These are phyloP conservation scores for Aspergillus funiculosus DNA, from an alignment of 495 filamentous ascomycete species.

Conservation along the genomic window DNA sequence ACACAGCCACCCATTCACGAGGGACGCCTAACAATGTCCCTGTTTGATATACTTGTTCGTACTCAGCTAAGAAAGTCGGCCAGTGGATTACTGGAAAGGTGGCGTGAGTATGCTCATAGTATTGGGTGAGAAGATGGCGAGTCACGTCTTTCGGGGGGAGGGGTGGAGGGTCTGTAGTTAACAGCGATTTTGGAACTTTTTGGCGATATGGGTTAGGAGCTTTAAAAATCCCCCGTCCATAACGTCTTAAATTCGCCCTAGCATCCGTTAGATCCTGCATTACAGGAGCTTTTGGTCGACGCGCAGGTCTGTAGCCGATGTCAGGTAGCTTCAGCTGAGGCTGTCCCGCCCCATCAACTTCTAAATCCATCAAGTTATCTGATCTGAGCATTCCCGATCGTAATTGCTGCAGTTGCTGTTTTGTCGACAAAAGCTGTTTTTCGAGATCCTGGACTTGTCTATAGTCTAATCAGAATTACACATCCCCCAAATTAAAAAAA, in stretches of 20 bases:
- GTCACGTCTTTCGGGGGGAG: constrained; percentile 65
- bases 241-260: constrained; percentile 65
- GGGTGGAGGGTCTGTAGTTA: constrained; percentile 52
- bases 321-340: constrained; percentile 64
- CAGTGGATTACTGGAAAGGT: constrained; percentile 85
- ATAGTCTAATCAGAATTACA: constrained; percentile 18
- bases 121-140: constrained; percentile 72
- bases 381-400: constrained; percentile 45
- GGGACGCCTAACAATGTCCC: constrained; percentile 59
- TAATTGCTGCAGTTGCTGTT: constrained; percentile 65
- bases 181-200: constrained; percentile 42
- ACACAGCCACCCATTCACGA: constrained; percentile 70
- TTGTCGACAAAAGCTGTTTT: constrained; percentile 74
- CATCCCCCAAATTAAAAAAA: constrained; percentile 4
- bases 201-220: constrained; percentile 67
- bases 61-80: constrained; percentile 72
- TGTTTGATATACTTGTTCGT: constrained; percentile 68
- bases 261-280: constrained; percentile 66
- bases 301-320: constrained; percentile 57
- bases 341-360: constrained; percentile 51
- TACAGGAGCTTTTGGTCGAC: constrained; percentile 51
- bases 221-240: constrained; percentile 75
- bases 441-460: constrained; percentile 95
- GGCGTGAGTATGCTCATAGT: constrained; percentile 69
- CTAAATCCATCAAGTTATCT: constrained; percentile 53